Base-by-base conservation (phyloP, 192 early-diverging fungal species). In the Entomortierella parvispora region DNA sequence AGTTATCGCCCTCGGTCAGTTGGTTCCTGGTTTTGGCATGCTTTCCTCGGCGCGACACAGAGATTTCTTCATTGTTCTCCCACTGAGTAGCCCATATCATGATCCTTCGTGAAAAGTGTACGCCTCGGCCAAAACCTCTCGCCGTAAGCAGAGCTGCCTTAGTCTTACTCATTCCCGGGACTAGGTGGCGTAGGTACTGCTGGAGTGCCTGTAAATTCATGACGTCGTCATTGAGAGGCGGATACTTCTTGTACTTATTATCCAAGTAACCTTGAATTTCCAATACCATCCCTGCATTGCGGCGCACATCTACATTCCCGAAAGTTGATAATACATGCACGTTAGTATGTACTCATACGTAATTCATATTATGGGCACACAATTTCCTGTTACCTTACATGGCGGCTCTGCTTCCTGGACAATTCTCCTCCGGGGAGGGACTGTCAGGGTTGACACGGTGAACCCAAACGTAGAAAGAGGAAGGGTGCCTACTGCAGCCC, bases 1-100 rank as follows among this genome's bases (percentile, higher is more conserved):
- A 57, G 32, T 57, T 57, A 34, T 57, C 55, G 32, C 32, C 31
- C 5, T 57, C 55, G 18, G 10, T 57, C 37, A 57, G 10, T 37
- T 57, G 32, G n/a, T 57, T 57, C 55, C 22, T 57, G 18, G 55
- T 57, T n/a, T 57, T 57, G 29, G 32, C 55, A 17, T 57, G 55
- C 32, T 34, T 57, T 34, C 33, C 32, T n/a, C 55, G 55, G 37
- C 55, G 32, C 32, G 55, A 57, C 55, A 37, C 2, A 4, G 32
- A n/a, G 34, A 57, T 32, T 32, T 57, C 55, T n/a, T 57, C 55
- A n/a, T 23, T 57, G 3, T 57, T 32, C 31, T 32, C 32, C 55
- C 55, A 57, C 18, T 57, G 55, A 34, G 29, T 33, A 37, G n/a
- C 55, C 57, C 57, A 58, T 58, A 25, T 40, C 2, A 58, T 15